These are phyloP conservation scores for Ormosia emarginata DNA, from an alignment of 306 rosid genomes.

Conservation along the genomic window DNA sequence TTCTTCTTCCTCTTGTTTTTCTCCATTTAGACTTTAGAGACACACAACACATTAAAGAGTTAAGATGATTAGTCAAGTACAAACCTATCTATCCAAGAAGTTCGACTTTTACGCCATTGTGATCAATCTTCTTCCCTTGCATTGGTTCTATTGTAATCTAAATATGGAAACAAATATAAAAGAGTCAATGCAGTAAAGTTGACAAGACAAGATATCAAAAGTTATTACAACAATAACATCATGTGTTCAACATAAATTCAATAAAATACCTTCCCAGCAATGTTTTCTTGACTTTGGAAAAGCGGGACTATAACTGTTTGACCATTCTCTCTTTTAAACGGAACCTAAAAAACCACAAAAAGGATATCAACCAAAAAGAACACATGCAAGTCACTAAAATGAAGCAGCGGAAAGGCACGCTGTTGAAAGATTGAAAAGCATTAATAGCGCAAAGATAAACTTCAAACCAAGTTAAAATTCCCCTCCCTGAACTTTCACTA, in stretches of 20 bases:
- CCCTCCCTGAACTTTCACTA: neutral
- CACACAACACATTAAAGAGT: neutral
- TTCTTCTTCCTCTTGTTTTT: neutral
- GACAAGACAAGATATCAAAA: neutral
- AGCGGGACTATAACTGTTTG: conserved; percentile 84
- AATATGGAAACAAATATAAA: conserved; percentile 22
- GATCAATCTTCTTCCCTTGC: conserved; percentile 96
- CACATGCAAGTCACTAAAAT: neutral
- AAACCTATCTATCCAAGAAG: conserved; percentile 97
- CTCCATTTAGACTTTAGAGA: neutral
- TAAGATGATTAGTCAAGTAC: conserved; percentile 18
- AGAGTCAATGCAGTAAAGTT: neutral
- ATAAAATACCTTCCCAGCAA: conserved; percentile 80
- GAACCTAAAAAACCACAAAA: conserved; percentile 46
- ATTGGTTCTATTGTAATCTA: conserved; percentile 84
- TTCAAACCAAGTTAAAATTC: neutral
- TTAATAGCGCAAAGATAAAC: neutral
- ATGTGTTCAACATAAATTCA: neutral
- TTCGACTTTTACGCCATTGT: conserved; percentile 95
- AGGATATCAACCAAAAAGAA: neutral
- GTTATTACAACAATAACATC: neutral
- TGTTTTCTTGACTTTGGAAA: conserved; percentile 96
- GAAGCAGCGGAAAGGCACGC: neutral
- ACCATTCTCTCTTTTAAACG: conserved; percentile 84
- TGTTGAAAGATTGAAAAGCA: neutral